Conservation (phyloP, 2,329 filamentous ascomycete genomes). For the Hypoxylon sp. region DNA sequence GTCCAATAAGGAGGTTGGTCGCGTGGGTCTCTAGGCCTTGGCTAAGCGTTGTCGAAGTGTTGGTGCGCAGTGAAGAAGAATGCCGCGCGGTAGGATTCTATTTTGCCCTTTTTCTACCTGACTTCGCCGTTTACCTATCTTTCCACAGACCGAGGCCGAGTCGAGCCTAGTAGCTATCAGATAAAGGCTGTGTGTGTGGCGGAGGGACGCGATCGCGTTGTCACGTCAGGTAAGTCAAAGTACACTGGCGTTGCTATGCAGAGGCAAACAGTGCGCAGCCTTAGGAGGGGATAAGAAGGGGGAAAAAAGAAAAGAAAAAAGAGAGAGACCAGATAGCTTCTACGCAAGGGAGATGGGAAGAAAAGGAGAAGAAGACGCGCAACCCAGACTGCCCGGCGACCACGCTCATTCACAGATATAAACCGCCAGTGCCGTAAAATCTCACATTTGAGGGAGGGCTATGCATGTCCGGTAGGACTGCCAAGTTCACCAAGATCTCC, state of each 20-base stretch:
- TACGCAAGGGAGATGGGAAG: not conserved
- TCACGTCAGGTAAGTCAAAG: not conserved
- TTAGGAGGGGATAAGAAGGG: too few relatives aligned
- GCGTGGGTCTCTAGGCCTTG: conserved; percentile 38
- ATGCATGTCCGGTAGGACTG: conserved; percentile 2
- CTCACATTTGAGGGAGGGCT: conserved; percentile 22
- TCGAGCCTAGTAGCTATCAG: not conserved
- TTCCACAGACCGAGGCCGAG: not conserved
- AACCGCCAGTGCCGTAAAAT: conserved; percentile 18
- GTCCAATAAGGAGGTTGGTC: conserved; percentile 37
- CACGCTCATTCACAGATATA: conserved; percentile 11
- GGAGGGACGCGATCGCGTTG: not conserved
- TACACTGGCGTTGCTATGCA: not conserved
- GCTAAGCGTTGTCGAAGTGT: conserved; percentile 15
- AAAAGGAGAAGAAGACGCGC: conserved; percentile 9
- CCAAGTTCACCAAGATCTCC: not conserved
- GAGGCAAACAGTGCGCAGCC: not conserved
- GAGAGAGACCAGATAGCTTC: not conserved
- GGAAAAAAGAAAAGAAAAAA: too few relatives aligned
- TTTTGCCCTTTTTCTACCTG: not conserved
- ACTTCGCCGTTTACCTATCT: not conserved
- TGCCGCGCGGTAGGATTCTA: conserved; percentile 24
- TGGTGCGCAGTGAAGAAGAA: conserved; percentile 1
- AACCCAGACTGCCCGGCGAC: conserved; percentile 7
- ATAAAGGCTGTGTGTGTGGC: not conserved